A percentile compares a stretch with the other conserved stretches of the same genome.
Evolutionary conservation across 1,139 yeast genomes (phyloP).

Genomic region (Candida gigantensis): DNA sequence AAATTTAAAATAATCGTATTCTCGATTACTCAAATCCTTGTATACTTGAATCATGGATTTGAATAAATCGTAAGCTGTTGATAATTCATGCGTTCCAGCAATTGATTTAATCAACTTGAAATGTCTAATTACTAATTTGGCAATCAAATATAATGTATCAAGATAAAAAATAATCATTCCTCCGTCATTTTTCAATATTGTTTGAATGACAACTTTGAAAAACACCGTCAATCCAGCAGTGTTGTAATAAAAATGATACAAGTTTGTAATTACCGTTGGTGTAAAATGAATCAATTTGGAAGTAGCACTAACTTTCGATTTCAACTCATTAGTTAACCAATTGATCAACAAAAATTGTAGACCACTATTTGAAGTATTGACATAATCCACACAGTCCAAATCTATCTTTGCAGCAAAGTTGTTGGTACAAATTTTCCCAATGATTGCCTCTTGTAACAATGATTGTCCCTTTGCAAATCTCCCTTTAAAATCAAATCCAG

Average conservation of each 20-base stretch:
- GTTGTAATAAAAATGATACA: slow-evolving; percentile 34
- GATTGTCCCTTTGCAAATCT: slow-evolving; percentile 32
- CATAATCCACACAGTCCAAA: slow-evolving; percentile 9
- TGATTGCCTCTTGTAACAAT: slow-evolving; percentile 24
- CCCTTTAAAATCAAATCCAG: slow-evolving; percentile 34
- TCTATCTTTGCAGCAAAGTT: slow-evolving; percentile 7
- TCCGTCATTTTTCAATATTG: slow-evolving; percentile 42
- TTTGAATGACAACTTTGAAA: slow-evolving; percentile 39
- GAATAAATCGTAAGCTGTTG: slow-evolving; percentile 39
- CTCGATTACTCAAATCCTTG: slow-evolving; percentile 36
- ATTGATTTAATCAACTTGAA: slow-evolving; percentile 39
- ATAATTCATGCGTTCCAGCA: slow-evolving; percentile 28
- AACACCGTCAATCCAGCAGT: slow-evolving; percentile 44
- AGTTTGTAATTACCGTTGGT: slow-evolving; percentile 30
- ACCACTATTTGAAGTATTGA: slow-evolving; percentile 31
- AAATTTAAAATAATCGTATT: slow-evolving; percentile 36
- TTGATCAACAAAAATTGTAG: slow-evolving; percentile 44
- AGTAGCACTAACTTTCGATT: slow-evolving; percentile 29
- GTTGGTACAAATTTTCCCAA: slow-evolving; percentile 22
- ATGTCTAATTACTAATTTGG: slow-evolving; percentile 37
- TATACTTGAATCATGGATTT: slow-evolving; percentile 35
- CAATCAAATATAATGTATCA: slow-evolving; percentile 41
- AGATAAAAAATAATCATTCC: slow-evolving; percentile 43
- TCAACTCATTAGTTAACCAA: slow-evolving; percentile 45
- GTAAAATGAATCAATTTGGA: slow-evolving; percentile 41